Evolutionary conservation across 805 yeast genomes (phyloP), one percentile per base, ranked within the genome.

Genomic region (Yarrowia phangngaensis): DNA sequence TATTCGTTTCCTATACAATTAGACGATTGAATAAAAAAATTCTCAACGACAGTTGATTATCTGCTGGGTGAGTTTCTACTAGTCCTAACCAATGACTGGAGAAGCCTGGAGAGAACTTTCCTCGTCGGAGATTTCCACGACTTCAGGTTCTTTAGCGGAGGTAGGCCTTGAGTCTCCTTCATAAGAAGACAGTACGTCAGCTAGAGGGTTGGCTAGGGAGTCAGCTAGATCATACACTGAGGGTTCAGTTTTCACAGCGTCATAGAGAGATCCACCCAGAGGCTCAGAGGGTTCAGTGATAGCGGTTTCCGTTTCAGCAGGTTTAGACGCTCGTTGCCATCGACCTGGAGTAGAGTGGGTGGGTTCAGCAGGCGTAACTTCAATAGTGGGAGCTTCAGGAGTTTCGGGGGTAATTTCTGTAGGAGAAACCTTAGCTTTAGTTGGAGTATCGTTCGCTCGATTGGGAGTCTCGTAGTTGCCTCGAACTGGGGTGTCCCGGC

Each of bases 241-340:
- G 15, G 20, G 4, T 23, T 35, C 22, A 4, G 43, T 9, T 4
- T n/a, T 17, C 8, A 38, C 22, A 2, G 45, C 11, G 19, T 38
- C 45, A 14, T 38, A 38, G 22, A 26, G 24, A 13, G 45, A 38
- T 4, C 45, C 45, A 17, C 30, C 43, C 4, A 30, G 45, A 6
- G 45, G 27, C 32, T 38, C 45, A 4, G 24, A 19, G n/a, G 27
- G 45, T 12, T 38, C 45, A 26, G 24, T 22, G 24, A 22, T 22
- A 28, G 6, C 31, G 6, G 35, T n/a, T 4, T 41, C 35, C 6
- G 26, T 27, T 6, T 31, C 12, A 4, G 45, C 17, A 6, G 45
- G 45, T 28, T 27, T 38, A 16, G 45, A 38, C 9, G 45, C 45
- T 27, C 45, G 23, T 24, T 38, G 32, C 45, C 45, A 38, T 27